Evolutionary conservation across 139 green algal genomes (phyloP), one percentile per base, ranked within the genome.

Genomic region (Chlamydomonas asymmetrica): DNA sequence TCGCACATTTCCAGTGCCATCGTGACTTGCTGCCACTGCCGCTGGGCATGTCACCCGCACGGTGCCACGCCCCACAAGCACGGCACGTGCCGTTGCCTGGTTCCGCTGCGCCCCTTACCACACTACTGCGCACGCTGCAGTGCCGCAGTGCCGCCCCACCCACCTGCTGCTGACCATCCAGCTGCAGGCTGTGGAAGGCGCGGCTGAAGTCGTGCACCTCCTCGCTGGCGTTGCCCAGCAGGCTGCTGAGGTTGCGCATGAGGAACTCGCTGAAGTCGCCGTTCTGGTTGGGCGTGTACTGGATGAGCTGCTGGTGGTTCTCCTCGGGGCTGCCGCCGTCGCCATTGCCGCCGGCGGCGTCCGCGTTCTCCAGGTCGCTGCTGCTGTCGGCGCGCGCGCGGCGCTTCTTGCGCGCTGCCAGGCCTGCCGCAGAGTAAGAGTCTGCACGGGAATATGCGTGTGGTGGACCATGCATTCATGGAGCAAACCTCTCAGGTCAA

Each of bases 321-420:
- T 6, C 40, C 27, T 5, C 63, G 39, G 9, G 40, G 40, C 40
- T 38, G 40, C 7, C n/a, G 40, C 8, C 40, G 40, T 22, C 63
- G 40, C 40, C n/a, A 9, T 16, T 13, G 54, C 38, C 54, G 4
- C 27, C 50, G 29, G 8, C 20, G n/a, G 62, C 63, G 27, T 52
- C 68, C 7, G 45, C 5, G 8, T 35, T 61, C 22, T 68, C 57
- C 31, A 73, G 35, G 34, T 77, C 67, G 73, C 39, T 67, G 49
- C 60, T 66, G 49, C 48, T 74, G 52, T 9, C 38, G 63, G 63
- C 60, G 40, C 57, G 83, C 4, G 79, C 81, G 4, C 86, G 76
- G 40, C 86, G 61, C 74, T 91, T 91, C 78, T 88, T 88, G 41
- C 86, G 86, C 32, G 31, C 8, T 10, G 43, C 27, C 13, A 20